phyloP scores from a whole-genome alignment of 2,329 filamentous ascomycete species.

The Davidsoniella australis region DNA sequence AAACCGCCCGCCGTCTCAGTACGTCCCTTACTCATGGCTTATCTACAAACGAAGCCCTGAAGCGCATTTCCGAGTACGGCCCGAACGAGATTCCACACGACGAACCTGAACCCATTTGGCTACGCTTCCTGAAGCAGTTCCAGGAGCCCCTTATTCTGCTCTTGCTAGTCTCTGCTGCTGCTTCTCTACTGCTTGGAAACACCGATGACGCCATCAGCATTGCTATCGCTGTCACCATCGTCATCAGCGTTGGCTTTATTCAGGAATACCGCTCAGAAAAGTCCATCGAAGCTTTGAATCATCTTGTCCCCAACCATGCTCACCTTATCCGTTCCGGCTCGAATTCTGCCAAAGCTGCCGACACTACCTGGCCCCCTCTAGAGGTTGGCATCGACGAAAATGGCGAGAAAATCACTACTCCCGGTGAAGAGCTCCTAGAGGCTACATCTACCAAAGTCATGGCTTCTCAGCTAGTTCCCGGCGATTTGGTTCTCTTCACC shows the following conservation, averaged over 20 bases:
- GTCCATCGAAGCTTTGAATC: slow-evolving; percentile 84
- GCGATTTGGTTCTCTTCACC: slow-evolving; percentile 83
- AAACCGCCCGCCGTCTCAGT: slow-evolving; percentile 59
- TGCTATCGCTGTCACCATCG: slow-evolving; percentile 87
- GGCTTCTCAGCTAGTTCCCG: slow-evolving; percentile 73
- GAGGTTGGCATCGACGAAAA: slow-evolving; percentile 21
- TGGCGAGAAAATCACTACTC: slow-evolving; percentile 34
- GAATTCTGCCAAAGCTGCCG: slow-evolving; percentile 20
- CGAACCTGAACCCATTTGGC: slow-evolving; percentile 81
- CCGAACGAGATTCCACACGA: slow-evolving; percentile 92
- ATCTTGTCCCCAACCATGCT: slow-evolving; percentile 85
- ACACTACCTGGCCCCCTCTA: slow-evolving; percentile 30
- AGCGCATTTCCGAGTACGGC: slow-evolving; percentile 64
- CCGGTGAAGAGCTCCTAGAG: slow-evolving; percentile 47
- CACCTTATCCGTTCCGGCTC: slow-evolving; percentile 60
- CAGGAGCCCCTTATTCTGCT: slow-evolving; percentile 88
- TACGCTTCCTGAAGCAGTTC: slow-evolving; percentile 91
- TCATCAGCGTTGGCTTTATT: slow-evolving; percentile 87
- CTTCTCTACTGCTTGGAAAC: slow-evolving; percentile 84
- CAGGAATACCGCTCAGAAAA: slow-evolving; percentile 97
- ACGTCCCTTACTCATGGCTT: slow-evolving; percentile 77
- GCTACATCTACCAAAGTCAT: slow-evolving; percentile 68
- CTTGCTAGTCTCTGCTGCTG: slow-evolving; percentile 71
- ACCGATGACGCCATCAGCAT: slow-evolving; percentile 92
- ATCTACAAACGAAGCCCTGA: slow-evolving; percentile 61